Percentiles rank a stretch among this genome's conserved stretches.
Conservation (phyloP, 2,329 filamentous ascomycete genomes). For the Clarireedia paspali region DNA sequence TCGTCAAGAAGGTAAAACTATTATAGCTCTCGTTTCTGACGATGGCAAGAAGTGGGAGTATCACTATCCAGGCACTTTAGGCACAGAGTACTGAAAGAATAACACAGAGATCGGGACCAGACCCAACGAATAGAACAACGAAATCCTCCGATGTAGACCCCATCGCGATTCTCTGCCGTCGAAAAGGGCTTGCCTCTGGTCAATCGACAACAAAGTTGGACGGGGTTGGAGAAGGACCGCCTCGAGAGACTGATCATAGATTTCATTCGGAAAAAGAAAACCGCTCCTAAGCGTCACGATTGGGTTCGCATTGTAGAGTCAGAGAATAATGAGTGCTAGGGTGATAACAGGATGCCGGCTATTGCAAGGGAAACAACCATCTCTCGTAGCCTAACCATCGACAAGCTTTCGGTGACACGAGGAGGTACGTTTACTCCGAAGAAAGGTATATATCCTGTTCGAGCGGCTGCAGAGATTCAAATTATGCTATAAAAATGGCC, state of each 20-base stretch:
- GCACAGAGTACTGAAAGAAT: background rate
- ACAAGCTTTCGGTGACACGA: background rate
- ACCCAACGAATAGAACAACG: conserved; percentile 1
- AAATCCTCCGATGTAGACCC: conserved; percentile 1
- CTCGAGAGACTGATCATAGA: background rate
- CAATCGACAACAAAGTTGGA: background rate
- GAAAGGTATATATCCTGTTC: background rate
- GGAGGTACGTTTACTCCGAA: background rate
- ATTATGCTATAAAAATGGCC: conserved; percentile 1
- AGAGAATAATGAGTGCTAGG: background rate
- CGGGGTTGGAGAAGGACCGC: background rate
- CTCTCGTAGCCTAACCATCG: background rate
- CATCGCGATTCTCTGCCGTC: background rate
- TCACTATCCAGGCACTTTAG: background rate
- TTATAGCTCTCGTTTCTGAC: background rate
- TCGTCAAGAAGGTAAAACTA: background rate
- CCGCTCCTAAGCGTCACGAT: background rate
- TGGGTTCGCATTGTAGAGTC: background rate
- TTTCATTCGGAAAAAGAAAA: background rate
- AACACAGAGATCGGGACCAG: background rate
- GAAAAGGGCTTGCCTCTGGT: background rate
- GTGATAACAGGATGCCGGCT: background rate
- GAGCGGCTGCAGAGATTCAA: background rate
- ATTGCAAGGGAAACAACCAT: background rate
- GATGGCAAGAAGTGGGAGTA: background rate